A percentile compares a stretch with the other conserved stretches of the same genome.
phyloP scores from a whole-genome alignment of 2,329 filamentous ascomycete genomes.

The Stemphylium vesicarium region DNA sequence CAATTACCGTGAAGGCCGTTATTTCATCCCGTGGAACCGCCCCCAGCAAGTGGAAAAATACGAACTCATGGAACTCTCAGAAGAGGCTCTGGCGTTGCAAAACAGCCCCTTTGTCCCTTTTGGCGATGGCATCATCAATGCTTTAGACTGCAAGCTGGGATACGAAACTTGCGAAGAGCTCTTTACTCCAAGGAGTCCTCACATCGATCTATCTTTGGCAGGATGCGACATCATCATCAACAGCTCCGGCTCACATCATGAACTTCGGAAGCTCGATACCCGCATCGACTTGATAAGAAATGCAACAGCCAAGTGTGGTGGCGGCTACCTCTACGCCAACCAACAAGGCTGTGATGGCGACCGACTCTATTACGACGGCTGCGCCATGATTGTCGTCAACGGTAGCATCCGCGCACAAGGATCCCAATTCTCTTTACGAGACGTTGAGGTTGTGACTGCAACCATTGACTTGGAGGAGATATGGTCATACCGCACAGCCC shows the following conservation, averaged over 20 bases:
- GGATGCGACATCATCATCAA: slow-evolving; percentile 69
- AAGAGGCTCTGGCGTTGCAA: slow-evolving; percentile 62
- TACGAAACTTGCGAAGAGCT: slow-evolving; percentile 15
- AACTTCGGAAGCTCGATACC: slow-evolving; percentile 69
- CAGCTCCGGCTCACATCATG: slow-evolving; percentile 62
- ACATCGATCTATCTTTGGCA: neutral
- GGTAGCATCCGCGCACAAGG: slow-evolving; percentile 70
- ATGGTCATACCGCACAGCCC: slow-evolving; percentile 63
- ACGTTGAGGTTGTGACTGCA: slow-evolving; percentile 61
- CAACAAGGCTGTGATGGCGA: slow-evolving; percentile 58
- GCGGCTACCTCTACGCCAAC: slow-evolving; percentile 65
- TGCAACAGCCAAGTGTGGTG: slow-evolving; percentile 62
- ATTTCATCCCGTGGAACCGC: slow-evolving; percentile 44
- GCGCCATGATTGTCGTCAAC: slow-evolving; percentile 67
- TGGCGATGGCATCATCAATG: slow-evolving; percentile 70
- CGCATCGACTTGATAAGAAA: slow-evolving; percentile 70
- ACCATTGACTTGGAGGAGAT: slow-evolving; percentile 72
- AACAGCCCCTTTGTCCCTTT: slow-evolving; percentile 66
- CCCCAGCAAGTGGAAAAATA: slow-evolving; percentile 66
- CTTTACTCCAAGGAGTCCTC: slow-evolving; percentile 7
- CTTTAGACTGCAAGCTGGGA: slow-evolving; percentile 57
- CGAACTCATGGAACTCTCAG: slow-evolving; percentile 52
- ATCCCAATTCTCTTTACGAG: slow-evolving; percentile 66
- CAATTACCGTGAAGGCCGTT: slow-evolving; percentile 54
- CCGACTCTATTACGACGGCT: slow-evolving; percentile 53